Base-by-base conservation (phyloP, 441 rosid species). In the Raphanus hybrid region DNA sequence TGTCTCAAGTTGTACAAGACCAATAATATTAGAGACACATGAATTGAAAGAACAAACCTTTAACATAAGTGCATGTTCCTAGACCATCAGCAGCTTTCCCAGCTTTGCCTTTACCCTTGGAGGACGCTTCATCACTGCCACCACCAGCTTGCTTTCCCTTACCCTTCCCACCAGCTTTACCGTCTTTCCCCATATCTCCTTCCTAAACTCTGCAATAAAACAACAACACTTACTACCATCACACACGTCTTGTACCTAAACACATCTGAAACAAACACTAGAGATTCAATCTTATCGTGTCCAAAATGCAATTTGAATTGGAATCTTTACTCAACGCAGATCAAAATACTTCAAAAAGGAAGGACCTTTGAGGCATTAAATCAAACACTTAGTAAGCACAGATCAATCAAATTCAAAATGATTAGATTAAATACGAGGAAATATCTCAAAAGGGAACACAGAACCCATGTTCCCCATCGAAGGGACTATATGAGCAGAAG, bases 41-140 rank as follows among this genome's bases (percentile, higher is more conserved):
- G 9, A 41, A 58, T 1, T 1, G 3, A 43, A 37, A 37, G 43
- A 37, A 37, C 29, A 37, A 2, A 95, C 99, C 99, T 91, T 93
- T 95, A 65, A 95, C 97, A 74, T 93, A 93, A 26, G 99, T 95
- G 85, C 99, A 95, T 57, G 99, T 95, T 43, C 99, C 97, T 1
- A 93, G 97, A 61, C 97, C 98, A 81, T 95, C 97, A 1, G 90
- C 84, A 29, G 88, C 86, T 84, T 95, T 95, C 54, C 97, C 95
- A 10, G 86, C 84, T 84, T 95, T 95, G 58, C 99, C 99, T 87
- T 95, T 95, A 20, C 99, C 98, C 88, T 93, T 90, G 4, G 98
- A 79, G 80, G 84, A 79, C 16, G 72, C 80, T 68, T 90, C 98
- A 61, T 91, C 98, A 66, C 93, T 83, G n/a, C 89, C 90, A 52